Percentiles rank a stretch among this genome's conserved stretches.
Conservation (phyloP, 495 filamentous ascomycete species). For the Aspergillus campestris region DNA sequence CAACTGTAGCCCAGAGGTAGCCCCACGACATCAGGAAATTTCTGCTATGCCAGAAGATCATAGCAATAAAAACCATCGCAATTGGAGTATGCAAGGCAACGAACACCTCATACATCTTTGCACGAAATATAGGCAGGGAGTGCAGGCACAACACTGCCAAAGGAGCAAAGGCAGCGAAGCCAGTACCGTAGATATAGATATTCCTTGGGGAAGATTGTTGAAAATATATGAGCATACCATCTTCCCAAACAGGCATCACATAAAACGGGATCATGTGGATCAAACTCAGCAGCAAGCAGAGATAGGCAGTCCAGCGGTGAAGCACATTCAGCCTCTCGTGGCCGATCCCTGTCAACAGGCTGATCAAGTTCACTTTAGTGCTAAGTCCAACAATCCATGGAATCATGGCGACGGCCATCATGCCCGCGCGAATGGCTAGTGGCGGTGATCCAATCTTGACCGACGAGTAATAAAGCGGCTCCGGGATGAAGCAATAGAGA, state of each 20-base stretch:
- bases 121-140: slow-evolving; percentile 62
- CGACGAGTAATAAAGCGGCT: slow-evolving; percentile 76
- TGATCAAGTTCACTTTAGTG: slow-evolving; percentile 86
- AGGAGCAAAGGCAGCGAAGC: slow-evolving; percentile 78
- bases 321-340: slow-evolving; percentile 89
- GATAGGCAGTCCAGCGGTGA: slow-evolving; percentile 87
- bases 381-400: slow-evolving; percentile 88
- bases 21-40: slow-evolving; percentile 89
- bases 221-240: slow-evolving; percentile 59
- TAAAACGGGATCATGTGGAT: slow-evolving; percentile 88
- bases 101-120: slow-evolving; percentile 73
- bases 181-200: slow-evolving; percentile 74
- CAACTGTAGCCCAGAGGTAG: slow-evolving; percentile 77
- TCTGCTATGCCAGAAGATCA: slow-evolving; percentile 94
- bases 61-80: slow-evolving; percentile 67
- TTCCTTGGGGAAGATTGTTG: slow-evolving; percentile 51
- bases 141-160: slow-evolving; percentile 73
- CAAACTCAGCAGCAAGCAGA: slow-evolving; percentile 74
- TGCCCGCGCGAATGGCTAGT: slow-evolving; percentile 79
- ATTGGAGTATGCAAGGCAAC: slow-evolving; percentile 73
- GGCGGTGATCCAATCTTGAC: slow-evolving; percentile 83
- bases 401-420: slow-evolving; percentile 89
- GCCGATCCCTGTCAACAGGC: slow-evolving; percentile 78
- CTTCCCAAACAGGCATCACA: slow-evolving; percentile 74
- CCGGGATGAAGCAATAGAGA: slow-evolving; percentile 75